Base-by-base conservation (phyloP, 306 rosid genomes). In the Echinosophora koreensis region DNA sequence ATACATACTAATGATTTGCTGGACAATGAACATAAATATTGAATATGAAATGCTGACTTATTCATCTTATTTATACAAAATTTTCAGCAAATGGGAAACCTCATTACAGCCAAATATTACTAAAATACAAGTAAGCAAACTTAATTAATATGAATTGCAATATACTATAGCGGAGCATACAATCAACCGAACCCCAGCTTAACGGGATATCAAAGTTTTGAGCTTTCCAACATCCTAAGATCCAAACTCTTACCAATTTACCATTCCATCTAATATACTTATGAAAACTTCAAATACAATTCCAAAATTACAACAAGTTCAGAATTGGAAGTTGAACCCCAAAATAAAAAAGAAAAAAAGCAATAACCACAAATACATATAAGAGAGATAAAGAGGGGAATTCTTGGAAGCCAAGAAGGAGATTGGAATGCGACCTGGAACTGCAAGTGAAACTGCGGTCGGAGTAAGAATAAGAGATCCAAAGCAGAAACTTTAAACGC, bases 381-480 rank as follows among this genome's bases (percentile, higher is more conserved):
- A 2, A 41, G 2, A 41, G 13, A 13, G 3, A 3, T 2, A 13
- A 0, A 4, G 55, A 49, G 55, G 6, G 18, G 57, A 51, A n/a
- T 5, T 51, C 0, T 5, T 4, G 17, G 16, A 51, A n/a, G 22
- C 1, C 9, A 13, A 47, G 41, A 55, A 9, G 0, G 32, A 65
- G 35, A 66, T 38, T 22, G 42, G 14, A 50, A 63, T 5, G 3
- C 12, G 35, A 63, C 67, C 81, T 65, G 73, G 49, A 18, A 37
- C 4, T 55, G 66, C 22, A 22, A 64, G 4, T 62, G 61, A 74
- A 49, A 60, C 55, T 32, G 68, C 44, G 4, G 62, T 0, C 34
- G 13, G 17, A 14, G 5, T 35, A 5, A 9, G 49, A 42, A 49
- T 47, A 15, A 34, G 34, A 73, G 82, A 84, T 84, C 86, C 39